Evolutionary conservation across 768 basidiomycete species (phyloP), one percentile per base, ranked within the genome.

Genomic region (Tylopilus sp.): DNA sequence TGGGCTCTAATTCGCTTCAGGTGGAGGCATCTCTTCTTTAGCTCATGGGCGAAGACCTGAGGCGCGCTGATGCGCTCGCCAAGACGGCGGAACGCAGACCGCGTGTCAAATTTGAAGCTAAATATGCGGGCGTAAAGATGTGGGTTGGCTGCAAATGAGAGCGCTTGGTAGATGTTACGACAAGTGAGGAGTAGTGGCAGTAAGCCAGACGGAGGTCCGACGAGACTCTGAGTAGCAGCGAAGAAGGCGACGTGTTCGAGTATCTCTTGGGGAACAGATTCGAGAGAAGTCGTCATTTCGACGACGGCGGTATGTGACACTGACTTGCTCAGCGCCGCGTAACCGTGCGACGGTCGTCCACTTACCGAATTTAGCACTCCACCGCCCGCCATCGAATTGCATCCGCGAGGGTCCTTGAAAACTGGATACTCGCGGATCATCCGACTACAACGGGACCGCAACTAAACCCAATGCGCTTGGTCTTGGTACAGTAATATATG

Each of bases 191-290:
- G 73, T 20, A 92, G 70, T 11, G 83, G 71, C n/a, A 77, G 47
- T 26, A 91, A 69, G 30, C 72, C 73, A 1, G 78, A 71, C 15
- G 85, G 86, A 8, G 88, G 85, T 17, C 87, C 86, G 38, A 82
- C 70, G 44, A 77, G 69, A 26, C 50, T 57, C 5, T 76, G 62
- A 4, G 81, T 81, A 8, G 78, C 81, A 36, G 80, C 69, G 58
- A 81, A 82, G 63, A 78, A 83, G 1, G 88, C 88, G 58, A 95
- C 83, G 45, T 83, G 82, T 63, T 92, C 86, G 40, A 94, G 75
- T 35, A 93, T 76, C 68, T 93, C 91, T 53, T 79, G 79, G 13
- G 91, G 91, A 40, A 93, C 69, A 6, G 70, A 69, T 48, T 74
- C 70, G 49, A 89, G 67, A 10, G 65, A 68, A 33, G 36, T 28